These are phyloP conservation scores for Auriscalpium orientale DNA, from an alignment of 768 basidiomycete genomes.

Conservation along the genomic window DNA sequence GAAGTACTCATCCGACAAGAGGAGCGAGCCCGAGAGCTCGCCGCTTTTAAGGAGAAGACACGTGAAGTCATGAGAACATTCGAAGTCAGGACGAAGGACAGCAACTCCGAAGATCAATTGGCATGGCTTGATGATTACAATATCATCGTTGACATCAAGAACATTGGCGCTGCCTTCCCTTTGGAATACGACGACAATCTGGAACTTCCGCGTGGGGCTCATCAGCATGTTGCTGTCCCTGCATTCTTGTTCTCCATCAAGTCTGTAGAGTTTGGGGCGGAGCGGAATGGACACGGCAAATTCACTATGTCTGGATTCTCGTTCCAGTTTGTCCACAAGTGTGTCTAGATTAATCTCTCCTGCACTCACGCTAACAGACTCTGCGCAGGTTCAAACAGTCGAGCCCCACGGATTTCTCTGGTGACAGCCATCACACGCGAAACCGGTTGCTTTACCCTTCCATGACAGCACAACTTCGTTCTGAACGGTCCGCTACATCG, in stretches of 20 bases:
- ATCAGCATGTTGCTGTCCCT: conserved; percentile 42
- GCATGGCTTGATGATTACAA: conserved; percentile 52
- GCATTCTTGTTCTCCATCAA: conserved; percentile 85
- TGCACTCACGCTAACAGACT: background rate
- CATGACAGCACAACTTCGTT: conserved; percentile 68
- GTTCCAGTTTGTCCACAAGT: conserved; percentile 82
- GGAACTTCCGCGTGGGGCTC: conserved; percentile 35
- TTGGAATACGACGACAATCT: conserved; percentile 56
- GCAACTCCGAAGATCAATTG: conserved; percentile 20
- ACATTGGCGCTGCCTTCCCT: conserved; percentile 89
- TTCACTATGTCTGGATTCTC: conserved; percentile 66
- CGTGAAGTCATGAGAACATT: conserved; percentile 66
- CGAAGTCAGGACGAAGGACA: conserved; percentile 51
- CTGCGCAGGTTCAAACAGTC: conserved; percentile 71
- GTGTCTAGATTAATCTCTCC: conserved; percentile 18
- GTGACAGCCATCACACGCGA: conserved; percentile 55
- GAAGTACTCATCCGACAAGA: conserved; percentile 71
- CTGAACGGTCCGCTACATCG: conserved; percentile 38
- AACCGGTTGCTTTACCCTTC: conserved; percentile 76
- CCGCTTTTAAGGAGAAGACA: conserved; percentile 78
- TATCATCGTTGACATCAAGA: conserved; percentile 47
- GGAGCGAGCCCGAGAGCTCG: conserved; percentile 69
- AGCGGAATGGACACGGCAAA: conserved; percentile 73
- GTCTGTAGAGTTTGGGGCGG: conserved; percentile 62
- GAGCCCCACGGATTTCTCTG: conserved; percentile 58